phyloP scores from a whole-genome alignment of 129 eudicot genomes.

The Logfia minima region DNA sequence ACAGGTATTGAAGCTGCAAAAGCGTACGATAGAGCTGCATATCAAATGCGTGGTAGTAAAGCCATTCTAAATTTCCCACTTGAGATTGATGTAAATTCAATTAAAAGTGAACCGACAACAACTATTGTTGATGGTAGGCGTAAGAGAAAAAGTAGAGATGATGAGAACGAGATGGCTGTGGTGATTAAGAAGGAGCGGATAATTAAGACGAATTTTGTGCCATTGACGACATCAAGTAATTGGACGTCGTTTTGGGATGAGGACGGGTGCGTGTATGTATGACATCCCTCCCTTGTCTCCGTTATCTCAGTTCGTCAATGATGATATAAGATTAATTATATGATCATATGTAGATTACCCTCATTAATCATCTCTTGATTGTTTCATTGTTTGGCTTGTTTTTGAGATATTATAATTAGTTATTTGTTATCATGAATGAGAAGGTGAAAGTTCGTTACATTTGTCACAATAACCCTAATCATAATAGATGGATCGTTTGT shows the following conservation, averaged over 20 bases:
- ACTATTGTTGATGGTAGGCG: neutral
- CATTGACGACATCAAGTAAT: slow-evolving; percentile 13
- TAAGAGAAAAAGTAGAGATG: slow-evolving; percentile 23
- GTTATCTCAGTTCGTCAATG: slow-evolving; percentile 22
- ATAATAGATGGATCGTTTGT: no score
- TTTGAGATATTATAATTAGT: no score
- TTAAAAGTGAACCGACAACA: neutral
- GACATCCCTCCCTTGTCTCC: slow-evolving; percentile 7
- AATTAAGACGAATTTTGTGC: neutral
- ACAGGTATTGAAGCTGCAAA: slow-evolving; percentile 32
- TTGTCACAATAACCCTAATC: no score
- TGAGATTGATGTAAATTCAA: slow-evolving; percentile 5
- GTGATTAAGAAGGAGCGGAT: slow-evolving; percentile 25
- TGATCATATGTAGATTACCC: no score
- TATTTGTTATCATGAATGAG: no score
- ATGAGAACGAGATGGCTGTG: slow-evolving; percentile 16
- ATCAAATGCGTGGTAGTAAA: slow-evolving; percentile 26
- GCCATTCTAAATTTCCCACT: slow-evolving; percentile 27
- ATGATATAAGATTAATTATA: neutral
- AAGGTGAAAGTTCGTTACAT: no score
- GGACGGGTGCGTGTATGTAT: slow-evolving; percentile 4
- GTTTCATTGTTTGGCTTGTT: no score
- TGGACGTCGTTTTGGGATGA: slow-evolving; percentile 21
- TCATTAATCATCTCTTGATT: no score
- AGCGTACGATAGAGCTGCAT: slow-evolving; percentile 32